Evolutionary conservation across 2,329 filamentous ascomycete genomes (phyloP).

Genomic region (Pseudogymnoascus sp.): DNA sequence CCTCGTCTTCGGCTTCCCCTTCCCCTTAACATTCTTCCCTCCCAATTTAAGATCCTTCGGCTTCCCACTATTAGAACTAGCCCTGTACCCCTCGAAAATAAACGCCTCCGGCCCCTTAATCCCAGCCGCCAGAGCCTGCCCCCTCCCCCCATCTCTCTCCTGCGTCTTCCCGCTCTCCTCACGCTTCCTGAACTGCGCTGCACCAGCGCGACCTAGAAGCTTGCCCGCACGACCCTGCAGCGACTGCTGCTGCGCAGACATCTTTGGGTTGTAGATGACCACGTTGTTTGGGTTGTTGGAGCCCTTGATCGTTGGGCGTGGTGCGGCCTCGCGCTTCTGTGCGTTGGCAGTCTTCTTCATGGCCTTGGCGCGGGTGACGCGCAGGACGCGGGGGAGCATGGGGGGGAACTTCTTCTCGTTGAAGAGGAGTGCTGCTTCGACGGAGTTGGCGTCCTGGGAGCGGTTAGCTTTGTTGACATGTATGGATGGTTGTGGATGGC

Average conservation of each 20-base stretch:
- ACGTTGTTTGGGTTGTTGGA: constrained; percentile 16
- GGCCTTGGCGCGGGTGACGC: constrained; percentile 67
- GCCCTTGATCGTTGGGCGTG: background rate
- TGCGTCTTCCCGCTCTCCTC: constrained; percentile 18
- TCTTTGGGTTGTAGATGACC: constrained; percentile 58
- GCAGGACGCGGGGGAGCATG: constrained; percentile 79
- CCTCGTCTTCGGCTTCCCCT: constrained; percentile 35
- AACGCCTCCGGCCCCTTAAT: constrained; percentile 52
- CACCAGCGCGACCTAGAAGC: constrained; percentile 64
- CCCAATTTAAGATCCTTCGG: constrained; percentile 54
- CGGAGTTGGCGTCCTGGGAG: constrained; percentile 65
- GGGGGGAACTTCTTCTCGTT: constrained; percentile 91
- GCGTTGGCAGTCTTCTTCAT: constrained; percentile 33
- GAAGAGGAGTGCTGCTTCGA: constrained; percentile 83
- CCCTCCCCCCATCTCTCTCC: background rate
- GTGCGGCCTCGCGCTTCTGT: constrained; percentile 12
- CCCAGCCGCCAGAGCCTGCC: constrained; percentile 6
- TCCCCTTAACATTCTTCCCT: constrained; percentile 48
- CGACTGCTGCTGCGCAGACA: constrained; percentile 62
- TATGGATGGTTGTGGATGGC: background rate
- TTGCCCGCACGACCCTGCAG: constrained; percentile 66
- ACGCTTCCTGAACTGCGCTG: constrained; percentile 32
- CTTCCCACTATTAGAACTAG: constrained; percentile 57
- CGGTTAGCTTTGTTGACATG: constrained; percentile 17
- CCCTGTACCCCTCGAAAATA: constrained; percentile 75